Conservation (phyloP, 1,284 basidiomycete species). For the Mycena citricolor region DNA sequence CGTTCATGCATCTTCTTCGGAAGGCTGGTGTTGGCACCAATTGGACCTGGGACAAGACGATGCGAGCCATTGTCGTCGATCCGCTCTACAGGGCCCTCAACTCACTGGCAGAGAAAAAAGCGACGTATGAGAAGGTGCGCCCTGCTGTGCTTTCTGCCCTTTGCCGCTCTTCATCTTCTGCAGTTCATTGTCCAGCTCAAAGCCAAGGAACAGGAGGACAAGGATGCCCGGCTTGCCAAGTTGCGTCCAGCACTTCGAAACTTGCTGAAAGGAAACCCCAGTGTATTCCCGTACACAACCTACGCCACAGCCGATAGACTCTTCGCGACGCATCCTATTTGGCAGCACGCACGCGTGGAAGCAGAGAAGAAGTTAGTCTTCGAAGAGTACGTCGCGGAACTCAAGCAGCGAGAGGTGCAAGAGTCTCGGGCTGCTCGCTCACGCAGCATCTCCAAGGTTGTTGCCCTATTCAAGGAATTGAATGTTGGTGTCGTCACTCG, state of each 20-base stretch:
- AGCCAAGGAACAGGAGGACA: conserved; percentile 76
- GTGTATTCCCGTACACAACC: conserved; percentile 87
- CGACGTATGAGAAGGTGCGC: conserved; percentile 85
- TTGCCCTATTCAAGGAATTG: conserved; percentile 76
- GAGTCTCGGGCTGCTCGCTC: conserved; percentile 72
- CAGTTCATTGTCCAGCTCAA: conserved; percentile 77
- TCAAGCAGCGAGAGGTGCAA: conserved; percentile 86
- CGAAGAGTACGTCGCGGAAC: conserved; percentile 83
- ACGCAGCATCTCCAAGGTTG: conserved; percentile 77
- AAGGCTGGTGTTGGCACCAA: conserved; percentile 87
- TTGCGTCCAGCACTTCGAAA: conserved; percentile 81
- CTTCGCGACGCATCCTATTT: conserved; percentile 82
- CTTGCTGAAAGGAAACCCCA: conserved; percentile 80
- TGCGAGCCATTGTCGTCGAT: conserved; percentile 97
- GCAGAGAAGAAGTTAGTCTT: conserved; percentile 84
- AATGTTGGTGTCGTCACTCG: conserved; percentile 86
- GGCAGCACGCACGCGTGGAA: conserved; percentile 82
- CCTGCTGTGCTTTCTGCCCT: conserved; percentile 5
- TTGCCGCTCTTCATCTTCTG: conserved; percentile 16
- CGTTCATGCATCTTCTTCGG: conserved; percentile 86
- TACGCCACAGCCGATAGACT: conserved; percentile 83
- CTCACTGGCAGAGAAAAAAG: conserved; percentile 92
- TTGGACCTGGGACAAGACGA: conserved; percentile 98
- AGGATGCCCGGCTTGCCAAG: conserved; percentile 77
- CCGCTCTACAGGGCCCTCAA: conserved; percentile 95